Percentiles rank a stretch among this genome's conserved stretches.
These are phyloP conservation scores for Globisporangium nodosum DNA, from an alignment of 352 stramenopile genomes.

Conservation along the genomic window DNA sequence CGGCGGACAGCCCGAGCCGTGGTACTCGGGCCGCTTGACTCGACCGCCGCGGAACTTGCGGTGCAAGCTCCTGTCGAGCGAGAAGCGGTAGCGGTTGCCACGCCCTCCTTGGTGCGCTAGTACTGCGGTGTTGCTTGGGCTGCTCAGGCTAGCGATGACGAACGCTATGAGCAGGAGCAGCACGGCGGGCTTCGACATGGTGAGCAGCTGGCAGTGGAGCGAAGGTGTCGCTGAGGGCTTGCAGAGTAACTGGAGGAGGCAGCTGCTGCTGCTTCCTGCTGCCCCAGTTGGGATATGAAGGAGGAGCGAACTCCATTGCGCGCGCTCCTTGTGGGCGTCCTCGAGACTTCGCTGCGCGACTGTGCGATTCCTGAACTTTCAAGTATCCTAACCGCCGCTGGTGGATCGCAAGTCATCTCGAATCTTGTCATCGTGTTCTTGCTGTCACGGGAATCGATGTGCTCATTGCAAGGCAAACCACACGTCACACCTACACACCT, in stretches of 20 bases:
- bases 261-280: not conserved
- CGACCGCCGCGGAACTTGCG: slow-evolving; percentile 19
- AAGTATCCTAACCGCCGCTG: no score
- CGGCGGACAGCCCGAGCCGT: slow-evolving; percentile 19
- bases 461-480: no score
- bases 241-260: no score
- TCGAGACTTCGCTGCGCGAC: no score
- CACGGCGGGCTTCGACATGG: not conserved
- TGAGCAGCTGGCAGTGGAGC: no score
- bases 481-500: not conserved
- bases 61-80: slow-evolving; percentile 1
- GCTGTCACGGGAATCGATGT: no score
- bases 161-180: not conserved
- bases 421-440: no score
- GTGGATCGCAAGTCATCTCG: no score
- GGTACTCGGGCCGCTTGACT: slow-evolving; percentile 21
- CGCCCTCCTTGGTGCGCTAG: not conserved
- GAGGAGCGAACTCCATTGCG: no score
- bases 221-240: no score
- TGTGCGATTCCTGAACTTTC: no score
- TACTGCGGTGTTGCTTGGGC: not conserved
- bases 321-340: no score
- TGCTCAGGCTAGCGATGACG: not conserved
- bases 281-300: not conserved
- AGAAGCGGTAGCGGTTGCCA: not conserved